phyloP scores from a whole-genome alignment of 768 basidiomycete species.

The Suillus bovinus region DNA sequence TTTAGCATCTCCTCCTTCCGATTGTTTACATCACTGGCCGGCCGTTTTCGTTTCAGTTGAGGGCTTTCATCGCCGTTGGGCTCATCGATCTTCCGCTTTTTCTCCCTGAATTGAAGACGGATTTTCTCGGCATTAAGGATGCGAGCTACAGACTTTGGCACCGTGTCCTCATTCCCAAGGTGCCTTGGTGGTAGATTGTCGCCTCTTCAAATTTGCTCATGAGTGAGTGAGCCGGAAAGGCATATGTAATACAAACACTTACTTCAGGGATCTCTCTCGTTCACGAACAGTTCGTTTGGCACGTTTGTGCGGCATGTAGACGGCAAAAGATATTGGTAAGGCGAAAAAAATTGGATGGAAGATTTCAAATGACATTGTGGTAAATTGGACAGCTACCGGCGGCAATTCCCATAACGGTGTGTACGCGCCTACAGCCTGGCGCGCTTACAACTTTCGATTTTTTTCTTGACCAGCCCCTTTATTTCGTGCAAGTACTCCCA shows the following conservation, averaged over 20 bases:
- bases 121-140: slow-evolving; percentile 64
- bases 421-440: not conserved
- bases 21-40: slow-evolving; percentile 13
- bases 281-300: slow-evolving; percentile 54
- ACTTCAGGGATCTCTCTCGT: slow-evolving; percentile 45
- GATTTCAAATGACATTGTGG: not conserved
- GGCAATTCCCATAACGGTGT: slow-evolving; percentile 2
- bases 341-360: not conserved
- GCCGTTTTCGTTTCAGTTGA: slow-evolving; percentile 31
- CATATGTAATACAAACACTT: slow-evolving; percentile 15
- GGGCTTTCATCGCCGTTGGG: slow-evolving; percentile 28
- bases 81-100: slow-evolving; percentile 40
- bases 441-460: too few species aligned
- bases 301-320: slow-evolving; percentile 65
- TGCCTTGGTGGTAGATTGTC: slow-evolving; percentile 50
- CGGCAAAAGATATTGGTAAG: not conserved
- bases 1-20: slow-evolving; percentile 32
- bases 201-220: slow-evolving; percentile 37
- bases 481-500: too few species aligned
- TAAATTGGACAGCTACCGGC: not conserved
- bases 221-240: not conserved
- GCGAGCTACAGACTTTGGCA: slow-evolving; percentile 70
- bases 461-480: too few species aligned
- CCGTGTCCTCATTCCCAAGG: slow-evolving; percentile 50
- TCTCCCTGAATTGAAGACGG: slow-evolving; percentile 53